A percentile compares a stretch with the other conserved stretches of the same genome.
phyloP scores from a whole-genome alignment of 2,329 filamentous ascomycete species.

The Colletotrichum sansevieriae region DNA sequence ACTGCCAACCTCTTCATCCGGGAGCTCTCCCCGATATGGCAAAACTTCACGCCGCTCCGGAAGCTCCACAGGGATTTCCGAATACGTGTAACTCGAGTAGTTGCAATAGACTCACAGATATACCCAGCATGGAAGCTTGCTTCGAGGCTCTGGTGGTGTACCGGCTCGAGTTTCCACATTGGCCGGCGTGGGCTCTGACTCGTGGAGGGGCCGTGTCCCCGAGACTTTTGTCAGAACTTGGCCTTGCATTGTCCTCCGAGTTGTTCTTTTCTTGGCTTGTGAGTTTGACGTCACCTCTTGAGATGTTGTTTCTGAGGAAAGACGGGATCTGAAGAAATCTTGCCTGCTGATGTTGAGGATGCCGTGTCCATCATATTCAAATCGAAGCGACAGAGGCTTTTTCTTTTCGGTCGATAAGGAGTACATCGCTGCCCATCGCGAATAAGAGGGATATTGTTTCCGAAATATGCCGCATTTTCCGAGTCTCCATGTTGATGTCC shows the following conservation, averaged over 20 bases:
- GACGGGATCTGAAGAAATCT: neutral
- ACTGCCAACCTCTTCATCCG: too few species aligned
- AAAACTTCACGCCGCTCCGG: neutral
- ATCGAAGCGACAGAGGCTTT: too few species aligned
- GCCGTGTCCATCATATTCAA: neutral
- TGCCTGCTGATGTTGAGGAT: neutral
- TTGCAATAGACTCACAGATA: neutral
- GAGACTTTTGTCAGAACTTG: conserved; percentile 15
- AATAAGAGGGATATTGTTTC: too few species aligned
- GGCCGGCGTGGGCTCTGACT: neutral
- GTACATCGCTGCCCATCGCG: too few species aligned
- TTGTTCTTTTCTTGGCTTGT: neutral
- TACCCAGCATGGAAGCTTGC: neutral
- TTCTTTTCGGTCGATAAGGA: too few species aligned
- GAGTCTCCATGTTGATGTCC: too few species aligned
- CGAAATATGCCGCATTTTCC: too few species aligned
- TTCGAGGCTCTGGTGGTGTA: conserved; percentile 3
- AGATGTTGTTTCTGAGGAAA: neutral
- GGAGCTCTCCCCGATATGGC: too few species aligned
- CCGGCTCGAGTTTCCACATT: conserved; percentile 2
- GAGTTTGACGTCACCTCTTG: neutral
- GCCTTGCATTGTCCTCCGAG: conserved; percentile 1
- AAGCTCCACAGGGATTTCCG: neutral
- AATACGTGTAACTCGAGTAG: conserved; percentile 13
- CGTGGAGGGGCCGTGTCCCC: conserved; percentile 15